Evolutionary conservation across 306 rosid species (phyloP).

Genomic region (Prunus mira): DNA sequence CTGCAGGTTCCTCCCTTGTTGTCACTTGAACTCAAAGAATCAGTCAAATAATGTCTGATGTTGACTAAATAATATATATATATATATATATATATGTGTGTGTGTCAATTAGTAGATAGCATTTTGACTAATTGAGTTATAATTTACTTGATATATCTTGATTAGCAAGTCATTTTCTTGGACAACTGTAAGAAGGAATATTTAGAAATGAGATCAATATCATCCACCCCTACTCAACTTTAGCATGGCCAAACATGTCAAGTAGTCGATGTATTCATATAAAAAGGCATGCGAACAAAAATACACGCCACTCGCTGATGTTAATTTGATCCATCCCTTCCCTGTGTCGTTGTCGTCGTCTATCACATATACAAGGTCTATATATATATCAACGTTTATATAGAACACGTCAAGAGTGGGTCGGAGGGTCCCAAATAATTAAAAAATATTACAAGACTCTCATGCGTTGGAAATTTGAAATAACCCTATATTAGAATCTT

Average conservation of each 20-base stretch:
- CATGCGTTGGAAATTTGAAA: too few relatives aligned
- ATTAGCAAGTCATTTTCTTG: conserved; percentile 18
- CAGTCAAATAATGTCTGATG: too few relatives aligned
- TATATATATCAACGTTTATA: too few relatives aligned
- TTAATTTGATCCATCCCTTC: background rate
- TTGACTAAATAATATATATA: background rate
- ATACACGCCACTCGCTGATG: background rate
- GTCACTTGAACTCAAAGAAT: too few relatives aligned
- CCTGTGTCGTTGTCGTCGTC: background rate
- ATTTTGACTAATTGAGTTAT: background rate
- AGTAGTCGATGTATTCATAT: background rate
- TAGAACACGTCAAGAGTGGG: too few relatives aligned
- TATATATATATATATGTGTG: background rate
- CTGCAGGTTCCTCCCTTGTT: background rate
- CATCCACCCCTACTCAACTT: conserved; percentile 9
- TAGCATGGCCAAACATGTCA: background rate
- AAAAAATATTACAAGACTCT: too few relatives aligned
- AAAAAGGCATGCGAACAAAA: background rate
- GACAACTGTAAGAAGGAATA: conserved; percentile 4
- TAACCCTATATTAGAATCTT: too few relatives aligned
- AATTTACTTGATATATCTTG: conserved; percentile 2
- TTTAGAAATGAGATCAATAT: conserved; percentile 2
- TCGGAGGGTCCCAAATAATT: too few relatives aligned
- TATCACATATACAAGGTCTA: background rate
- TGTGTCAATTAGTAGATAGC: background rate